Conservation (phyloP, 495 filamentous ascomycete species). For the Terfezia boudieri region DNA sequence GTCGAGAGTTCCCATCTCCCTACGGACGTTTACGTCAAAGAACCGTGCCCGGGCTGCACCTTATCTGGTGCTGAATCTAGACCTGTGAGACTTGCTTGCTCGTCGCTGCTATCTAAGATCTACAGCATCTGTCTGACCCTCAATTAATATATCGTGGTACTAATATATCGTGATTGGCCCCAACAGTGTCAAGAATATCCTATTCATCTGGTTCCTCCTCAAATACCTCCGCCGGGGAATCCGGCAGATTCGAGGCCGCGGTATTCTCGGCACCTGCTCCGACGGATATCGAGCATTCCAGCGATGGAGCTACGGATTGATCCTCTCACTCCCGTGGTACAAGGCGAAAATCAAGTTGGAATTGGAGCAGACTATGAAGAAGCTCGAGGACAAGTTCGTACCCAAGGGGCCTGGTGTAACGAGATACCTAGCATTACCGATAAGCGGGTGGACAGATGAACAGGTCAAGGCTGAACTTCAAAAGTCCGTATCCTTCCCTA, state of each 20-base stretch:
- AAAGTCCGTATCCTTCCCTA: constrained; percentile 18
- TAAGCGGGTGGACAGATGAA: constrained; percentile 65
- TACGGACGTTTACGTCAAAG: constrained; percentile 38
- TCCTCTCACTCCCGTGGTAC: constrained; percentile 67
- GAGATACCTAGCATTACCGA: constrained; percentile 55
- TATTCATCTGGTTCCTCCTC: constrained; percentile 77
- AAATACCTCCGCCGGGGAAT: constrained; percentile 63
- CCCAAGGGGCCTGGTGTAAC: constrained; percentile 46
- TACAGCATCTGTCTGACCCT: too few relatives aligned
- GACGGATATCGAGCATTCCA: constrained; percentile 47
- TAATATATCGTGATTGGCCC: constrained; percentile 3
- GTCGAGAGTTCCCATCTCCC: constrained; percentile 42
- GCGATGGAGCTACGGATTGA: constrained; percentile 57
- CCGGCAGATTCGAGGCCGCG: constrained; percentile 70
- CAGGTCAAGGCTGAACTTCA: constrained; percentile 60
- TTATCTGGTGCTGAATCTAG: constrained; percentile 45
- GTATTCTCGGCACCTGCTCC: constrained; percentile 53
- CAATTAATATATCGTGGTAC: not conserved
- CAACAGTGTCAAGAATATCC: constrained; percentile 54
- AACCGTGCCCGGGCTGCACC: constrained; percentile 32
- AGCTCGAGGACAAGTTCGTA: constrained; percentile 63
- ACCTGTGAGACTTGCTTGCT: constrained; percentile 39
- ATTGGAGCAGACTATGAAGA: constrained; percentile 46
- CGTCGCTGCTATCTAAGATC: constrained; percentile 1
- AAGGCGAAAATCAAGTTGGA: constrained; percentile 62